Evolutionary conservation across 345 rosid genomes (phyloP), one percentile per base, ranked within the genome.

Genomic region (Hibiscus tridactylites): DNA sequence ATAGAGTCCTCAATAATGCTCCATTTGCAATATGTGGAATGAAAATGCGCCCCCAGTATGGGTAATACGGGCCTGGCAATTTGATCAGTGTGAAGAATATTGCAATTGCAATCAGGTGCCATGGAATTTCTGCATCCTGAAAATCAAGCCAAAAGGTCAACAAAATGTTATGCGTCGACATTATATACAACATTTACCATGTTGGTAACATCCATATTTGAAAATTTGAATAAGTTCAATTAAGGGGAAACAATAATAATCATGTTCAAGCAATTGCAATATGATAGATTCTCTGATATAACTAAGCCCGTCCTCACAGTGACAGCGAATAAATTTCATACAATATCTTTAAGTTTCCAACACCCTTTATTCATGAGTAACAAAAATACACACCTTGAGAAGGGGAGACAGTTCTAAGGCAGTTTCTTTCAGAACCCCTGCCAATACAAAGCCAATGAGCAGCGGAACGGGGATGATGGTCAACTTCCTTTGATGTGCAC

Each of bases 1-100:
- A 93, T 21, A 90, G 61, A 67, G 87, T 78, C 76, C 89, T 90
- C 79, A 81, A 68, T 60, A 88, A 68, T 21, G 86, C 93, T 52
- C 96, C 98, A 80, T 94, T 94, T 1, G 97, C 95, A 46, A 94
- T 53, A 75, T 88, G 97, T 17, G 97, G 97, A 77, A 91, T 65
- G 24, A 91, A 75, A 66, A 91, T 77, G 19, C 96, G 91, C 13
- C 97, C 93, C 97, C 97, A 88, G 56, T 81, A 88, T 1, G 97
- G 97, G 68, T 91, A 94, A 77, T 80, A 90, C 1, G 98, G 97
- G 57, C 98, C 98, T 3, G 87, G 88, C 68, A 91, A 77, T 70
- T 91, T 94, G 77, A 91, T 77, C 81, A 86, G 64, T 7, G 84
- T 74, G 79, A 91, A 91, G 73, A 87, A 68, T 63, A 83, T 66